Base-by-base conservation (phyloP, 2,329 filamentous ascomycete species). In the Claviceps arundinis region DNA sequence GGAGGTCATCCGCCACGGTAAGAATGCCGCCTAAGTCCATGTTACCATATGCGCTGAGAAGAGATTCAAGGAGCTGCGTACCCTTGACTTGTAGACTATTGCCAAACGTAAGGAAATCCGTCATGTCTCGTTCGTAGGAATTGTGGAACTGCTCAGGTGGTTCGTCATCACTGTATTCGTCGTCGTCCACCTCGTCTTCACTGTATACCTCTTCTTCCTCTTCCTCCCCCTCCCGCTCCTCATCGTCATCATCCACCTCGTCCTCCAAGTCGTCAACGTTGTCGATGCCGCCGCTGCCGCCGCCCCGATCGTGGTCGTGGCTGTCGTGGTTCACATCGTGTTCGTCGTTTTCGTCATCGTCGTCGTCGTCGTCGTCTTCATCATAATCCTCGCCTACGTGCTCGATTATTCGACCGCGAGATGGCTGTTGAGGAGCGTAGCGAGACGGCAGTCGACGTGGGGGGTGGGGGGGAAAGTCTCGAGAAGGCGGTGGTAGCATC, bases 81-180 rank as follows among this genome's bases (percentile, higher is more conserved):
- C 78, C 81, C 72, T 97, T 93, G 61, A 97, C 93, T 63, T 91
- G 95, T 58, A 98, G 77, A 73, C 90, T 96, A 66, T 94, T 95
- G 59, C 93, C 93, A 73, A 98, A 98, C 61, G 89, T 91, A 73
- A 97, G 90, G 70, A 97, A 95, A 69, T 97, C 91, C 55, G 81
- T 76, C 57, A 88, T 81, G 59, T 80, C 81, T 66, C 79, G 79
- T 60, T 82, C 85, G 65, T 75, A 71, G 50, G 74, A 66, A 56
- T 70, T 75, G 60, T 87, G 81, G 57, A 85, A 84, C 38, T 88
- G 84, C 54, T 85, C 83, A 51, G 78, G 81, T 51, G 72, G 72
- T 56, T 86, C 81, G 50, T 84, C 80, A 50, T 88, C 84, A 59
- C 77, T 76, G 52, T 79, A 81, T 41, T 82, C 81, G 67, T 69